These are phyloP conservation scores for Trypanosomatidae sp. DNA, from an alignment of 208 protist genomes.

Conservation along the genomic window DNA sequence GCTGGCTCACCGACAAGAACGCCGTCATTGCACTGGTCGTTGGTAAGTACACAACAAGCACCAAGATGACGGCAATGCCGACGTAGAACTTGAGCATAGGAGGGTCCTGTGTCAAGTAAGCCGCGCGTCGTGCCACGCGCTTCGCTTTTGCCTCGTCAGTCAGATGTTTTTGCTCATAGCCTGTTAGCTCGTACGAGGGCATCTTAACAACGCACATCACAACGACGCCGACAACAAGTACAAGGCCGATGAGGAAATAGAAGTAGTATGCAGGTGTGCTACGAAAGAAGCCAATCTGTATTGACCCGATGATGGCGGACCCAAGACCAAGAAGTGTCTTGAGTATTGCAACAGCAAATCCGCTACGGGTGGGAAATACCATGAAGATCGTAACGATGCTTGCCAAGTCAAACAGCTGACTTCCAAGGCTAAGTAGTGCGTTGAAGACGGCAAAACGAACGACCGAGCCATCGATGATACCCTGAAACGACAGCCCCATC, in stretches of 20 bases:
- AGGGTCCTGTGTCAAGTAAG: conserved; percentile 40
- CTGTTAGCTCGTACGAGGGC: conserved; percentile 45
- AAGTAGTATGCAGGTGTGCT: conserved; percentile 16
- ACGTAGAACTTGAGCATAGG: conserved; percentile 34
- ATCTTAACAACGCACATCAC: conserved; percentile 21
- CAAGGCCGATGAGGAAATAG: conserved; percentile 31
- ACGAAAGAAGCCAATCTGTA: conserved; percentile 40
- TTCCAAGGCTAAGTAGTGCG: conserved; percentile 18
- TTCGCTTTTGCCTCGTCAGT: conserved; percentile 7
- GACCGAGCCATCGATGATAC: conserved; percentile 17
- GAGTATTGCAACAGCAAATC: conserved; percentile 37
- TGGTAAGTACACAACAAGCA: conserved; percentile 47
- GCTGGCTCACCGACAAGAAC: conserved; percentile 11
- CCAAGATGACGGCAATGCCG: conserved; percentile 22
- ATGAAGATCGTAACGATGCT: conserved; percentile 29
- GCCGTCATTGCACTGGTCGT: conserved; percentile 17
- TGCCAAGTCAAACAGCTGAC: conserved; percentile 32
- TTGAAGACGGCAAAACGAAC: conserved; percentile 21
- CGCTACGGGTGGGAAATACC: conserved; percentile 30
- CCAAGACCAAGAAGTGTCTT: conserved; percentile 63
- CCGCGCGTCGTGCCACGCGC: conserved; percentile 4
- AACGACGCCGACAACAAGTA: conserved; percentile 8
- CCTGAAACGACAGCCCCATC: conserved; percentile 28
- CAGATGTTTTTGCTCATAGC: conserved; percentile 17
- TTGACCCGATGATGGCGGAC: conserved; percentile 29